Evolutionary conservation across 2,329 filamentous ascomycete species (phyloP).

Genomic region (Drechslerella dactyloides): DNA sequence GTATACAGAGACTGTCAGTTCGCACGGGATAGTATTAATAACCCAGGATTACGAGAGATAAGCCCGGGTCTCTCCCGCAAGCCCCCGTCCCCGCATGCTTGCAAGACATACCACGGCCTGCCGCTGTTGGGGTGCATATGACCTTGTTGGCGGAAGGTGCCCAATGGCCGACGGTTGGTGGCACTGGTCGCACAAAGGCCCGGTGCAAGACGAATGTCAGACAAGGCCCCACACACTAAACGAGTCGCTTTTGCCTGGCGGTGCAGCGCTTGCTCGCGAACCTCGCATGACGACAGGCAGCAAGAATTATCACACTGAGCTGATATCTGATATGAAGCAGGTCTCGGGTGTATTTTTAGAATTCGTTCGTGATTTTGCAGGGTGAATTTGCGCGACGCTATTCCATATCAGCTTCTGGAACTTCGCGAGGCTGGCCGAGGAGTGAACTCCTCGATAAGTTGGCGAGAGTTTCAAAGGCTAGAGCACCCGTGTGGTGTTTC

Average conservation of each 20-base stretch:
- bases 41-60: conserved; percentile 2
- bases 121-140: background rate
- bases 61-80: background rate
- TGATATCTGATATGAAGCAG: background rate
- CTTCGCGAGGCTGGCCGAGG: no score
- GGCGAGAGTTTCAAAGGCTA: background rate
- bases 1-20: background rate
- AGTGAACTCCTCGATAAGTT: background rate
- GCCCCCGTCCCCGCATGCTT: background rate
- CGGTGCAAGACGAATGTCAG: background rate
- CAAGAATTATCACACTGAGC: background rate
- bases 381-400: background rate
- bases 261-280: background rate
- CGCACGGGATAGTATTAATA: background rate
- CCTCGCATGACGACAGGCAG: background rate
- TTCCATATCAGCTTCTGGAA: conserved; percentile 4
- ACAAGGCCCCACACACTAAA: background rate
- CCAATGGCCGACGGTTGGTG: no score
- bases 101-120: background rate
- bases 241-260: background rate
- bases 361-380: background rate
- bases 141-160: no score
- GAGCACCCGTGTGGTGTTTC: background rate
- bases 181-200: background rate
- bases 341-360: conserved; percentile 1